Conservation (phyloP, 2,329 filamentous ascomycete species). For the Aspergillus latus region DNA sequence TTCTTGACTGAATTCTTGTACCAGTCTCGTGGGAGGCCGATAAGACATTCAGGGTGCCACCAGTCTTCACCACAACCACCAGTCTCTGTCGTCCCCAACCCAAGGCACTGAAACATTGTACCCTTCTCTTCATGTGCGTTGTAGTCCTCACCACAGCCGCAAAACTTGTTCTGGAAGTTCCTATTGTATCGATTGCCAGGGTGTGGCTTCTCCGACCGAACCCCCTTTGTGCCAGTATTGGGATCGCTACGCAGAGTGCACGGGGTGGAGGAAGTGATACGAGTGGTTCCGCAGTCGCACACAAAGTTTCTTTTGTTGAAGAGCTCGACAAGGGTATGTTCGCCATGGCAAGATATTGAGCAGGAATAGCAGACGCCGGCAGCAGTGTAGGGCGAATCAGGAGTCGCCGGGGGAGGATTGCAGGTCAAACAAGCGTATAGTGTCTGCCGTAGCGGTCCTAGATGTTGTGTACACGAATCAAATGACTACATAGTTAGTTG, state of each 20-base stretch:
- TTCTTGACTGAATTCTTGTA: slow-evolving; percentile 29
- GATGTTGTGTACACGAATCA: slow-evolving; percentile 85
- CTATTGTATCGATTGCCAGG: slow-evolving; percentile 86
- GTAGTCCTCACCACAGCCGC: slow-evolving; percentile 83
- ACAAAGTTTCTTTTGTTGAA: slow-evolving; percentile 95
- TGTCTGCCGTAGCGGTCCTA: slow-evolving; percentile 82
- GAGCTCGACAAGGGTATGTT: slow-evolving; percentile 91
- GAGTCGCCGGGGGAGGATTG: slow-evolving; percentile 70
- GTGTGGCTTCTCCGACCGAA: slow-evolving; percentile 70
- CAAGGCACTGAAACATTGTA: slow-evolving; percentile 97
- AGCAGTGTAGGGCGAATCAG: slow-evolving; percentile 63
- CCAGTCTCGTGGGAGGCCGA: slow-evolving; percentile 76
- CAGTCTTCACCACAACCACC: slow-evolving; percentile 96
- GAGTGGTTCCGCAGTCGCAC: slow-evolving; percentile 91
- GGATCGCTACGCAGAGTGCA: slow-evolving; percentile 75
- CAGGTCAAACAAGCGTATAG: slow-evolving; percentile 94
- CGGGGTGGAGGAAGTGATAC: slow-evolving; percentile 67
- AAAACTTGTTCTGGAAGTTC: slow-evolving; percentile 92
- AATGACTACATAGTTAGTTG: slow-evolving; percentile 65
- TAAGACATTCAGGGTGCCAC: slow-evolving; percentile 92
- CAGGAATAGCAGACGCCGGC: slow-evolving; percentile 96
- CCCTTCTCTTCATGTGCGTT: slow-evolving; percentile 86
- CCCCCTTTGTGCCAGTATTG: slow-evolving; percentile 72
- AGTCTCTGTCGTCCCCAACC: slow-evolving; percentile 73
- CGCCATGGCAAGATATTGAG: slow-evolving; percentile 93